Evolutionary conservation across 2,329 filamentous ascomycete genomes (phyloP).

Genomic region (Colletotrichum liriopes): DNA sequence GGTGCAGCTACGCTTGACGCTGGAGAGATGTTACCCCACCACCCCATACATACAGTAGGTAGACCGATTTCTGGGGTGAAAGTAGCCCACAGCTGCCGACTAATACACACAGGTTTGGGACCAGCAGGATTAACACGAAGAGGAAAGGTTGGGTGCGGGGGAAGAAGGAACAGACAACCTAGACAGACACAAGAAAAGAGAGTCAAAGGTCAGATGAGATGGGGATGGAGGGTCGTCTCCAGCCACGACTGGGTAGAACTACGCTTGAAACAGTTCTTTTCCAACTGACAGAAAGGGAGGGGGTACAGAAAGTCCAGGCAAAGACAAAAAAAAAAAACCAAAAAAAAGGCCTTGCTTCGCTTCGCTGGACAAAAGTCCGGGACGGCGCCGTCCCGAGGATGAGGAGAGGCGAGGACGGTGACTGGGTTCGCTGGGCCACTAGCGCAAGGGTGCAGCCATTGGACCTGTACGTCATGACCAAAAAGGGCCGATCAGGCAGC

Average conservation of each 20-base stretch:
- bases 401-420: slow-evolving; percentile 7
- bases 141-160: slow-evolving; percentile 12
- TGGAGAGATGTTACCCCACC: slow-evolving; percentile 30
- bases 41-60: not conserved
- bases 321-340: not conserved
- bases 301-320: not conserved
- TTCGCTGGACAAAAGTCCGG: slow-evolving; percentile 9
- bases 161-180: not conserved
- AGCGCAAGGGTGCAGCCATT: slow-evolving; percentile 11
- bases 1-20: slow-evolving; percentile 18
- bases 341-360: not conserved
- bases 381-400: slow-evolving; percentile 11
- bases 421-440: slow-evolving; percentile 2
- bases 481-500: slow-evolving; percentile 34
- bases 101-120: slow-evolving; percentile 3
- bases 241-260: slow-evolving; percentile 12
- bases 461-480: slow-evolving; percentile 28
- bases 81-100: slow-evolving; percentile 14
- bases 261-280: slow-evolving; percentile 12
- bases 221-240: slow-evolving; percentile 19
- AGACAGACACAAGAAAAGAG: not conserved
- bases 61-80: slow-evolving; percentile 12
- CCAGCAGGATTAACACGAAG: not conserved
- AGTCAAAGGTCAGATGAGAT: slow-evolving; percentile 15
- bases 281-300: not conserved